phyloP scores from a whole-genome alignment of 176 grass and related monocot species.

The Musa acuminata region DNA sequence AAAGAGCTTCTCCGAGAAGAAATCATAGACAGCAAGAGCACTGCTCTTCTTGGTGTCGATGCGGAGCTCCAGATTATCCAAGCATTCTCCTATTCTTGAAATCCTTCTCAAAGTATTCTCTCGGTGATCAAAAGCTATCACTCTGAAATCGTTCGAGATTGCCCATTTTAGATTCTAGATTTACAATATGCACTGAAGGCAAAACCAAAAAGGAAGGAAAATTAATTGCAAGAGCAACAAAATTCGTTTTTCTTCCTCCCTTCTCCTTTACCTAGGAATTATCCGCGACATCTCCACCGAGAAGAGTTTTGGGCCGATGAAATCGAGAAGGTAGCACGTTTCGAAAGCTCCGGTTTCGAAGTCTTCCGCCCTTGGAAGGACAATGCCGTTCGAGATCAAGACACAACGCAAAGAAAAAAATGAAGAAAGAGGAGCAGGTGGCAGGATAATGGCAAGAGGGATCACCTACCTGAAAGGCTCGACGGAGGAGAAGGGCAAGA shows the following conservation, averaged over 20 bases:
- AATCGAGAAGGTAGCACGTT: conserved; percentile 84
- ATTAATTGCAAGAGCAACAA: background rate
- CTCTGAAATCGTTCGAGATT: conserved; percentile 39
- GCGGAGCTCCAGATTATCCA: conserved; percentile 59
- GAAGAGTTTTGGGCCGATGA: conserved; percentile 58
- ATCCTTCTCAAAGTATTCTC: conserved; percentile 43
- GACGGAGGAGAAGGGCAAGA: conserved; percentile 73
- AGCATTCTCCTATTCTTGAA: conserved; percentile 29
- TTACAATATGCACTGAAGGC: background rate
- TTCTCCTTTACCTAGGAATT: conserved; percentile 43
- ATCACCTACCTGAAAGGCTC: conserved; percentile 52
- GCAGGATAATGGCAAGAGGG: background rate
- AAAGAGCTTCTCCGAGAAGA: conserved; percentile 47
- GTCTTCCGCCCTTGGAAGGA: conserved; percentile 40
- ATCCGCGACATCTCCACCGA: conserved; percentile 46
- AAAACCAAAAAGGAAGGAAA: background rate
- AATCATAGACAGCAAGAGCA: conserved; percentile 53
- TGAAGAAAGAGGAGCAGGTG: background rate
- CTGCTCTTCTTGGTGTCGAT: conserved; percentile 52
- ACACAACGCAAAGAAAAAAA: background rate
- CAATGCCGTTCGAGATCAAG: background rate
- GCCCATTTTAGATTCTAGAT: background rate
- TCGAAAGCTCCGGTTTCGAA: conserved; percentile 38
- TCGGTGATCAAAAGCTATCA: conserved; percentile 78
- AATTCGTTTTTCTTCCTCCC: background rate